Percentiles rank a stretch among this genome's conserved stretches.
These are phyloP conservation scores for Penicillium chermesinum DNA, from an alignment of 495 filamentous ascomycete genomes.

Conservation along the genomic window DNA sequence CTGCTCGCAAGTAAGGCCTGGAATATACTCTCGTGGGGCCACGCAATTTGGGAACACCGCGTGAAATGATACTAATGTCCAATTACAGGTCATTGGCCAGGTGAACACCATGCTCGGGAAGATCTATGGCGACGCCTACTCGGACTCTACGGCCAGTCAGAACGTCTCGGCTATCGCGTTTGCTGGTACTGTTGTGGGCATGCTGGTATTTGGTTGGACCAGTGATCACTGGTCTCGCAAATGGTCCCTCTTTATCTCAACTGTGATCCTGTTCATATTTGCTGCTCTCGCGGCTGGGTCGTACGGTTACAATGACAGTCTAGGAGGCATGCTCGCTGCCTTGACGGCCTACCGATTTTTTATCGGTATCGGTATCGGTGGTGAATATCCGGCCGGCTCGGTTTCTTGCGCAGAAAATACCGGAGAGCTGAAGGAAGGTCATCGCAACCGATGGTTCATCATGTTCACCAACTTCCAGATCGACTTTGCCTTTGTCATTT, in stretches of 20 bases:
- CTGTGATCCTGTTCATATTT: slow-evolving; percentile 77
- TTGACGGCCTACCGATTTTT: slow-evolving; percentile 85
- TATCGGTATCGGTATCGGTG: slow-evolving; percentile 58
- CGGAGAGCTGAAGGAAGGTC: slow-evolving; percentile 73
- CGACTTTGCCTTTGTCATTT: slow-evolving; percentile 71
- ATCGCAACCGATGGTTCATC: slow-evolving; percentile 85
- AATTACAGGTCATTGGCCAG: slow-evolving; percentile 67
- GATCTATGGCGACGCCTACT: slow-evolving; percentile 63
- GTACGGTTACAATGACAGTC: slow-evolving; percentile 60
- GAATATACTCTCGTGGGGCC: too few relatives aligned
- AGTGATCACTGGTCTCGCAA: slow-evolving; percentile 81
- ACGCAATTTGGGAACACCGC: too few relatives aligned
- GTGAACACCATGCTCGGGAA: slow-evolving; percentile 64
- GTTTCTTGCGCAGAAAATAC: slow-evolving; percentile 81
- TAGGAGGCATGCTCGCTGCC: slow-evolving; percentile 69
- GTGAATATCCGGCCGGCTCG: slow-evolving; percentile 87
- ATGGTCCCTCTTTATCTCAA: slow-evolving; percentile 74
- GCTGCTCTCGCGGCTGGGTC: slow-evolving; percentile 72
- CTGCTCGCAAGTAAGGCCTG: too few relatives aligned
- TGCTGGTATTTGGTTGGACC: slow-evolving; percentile 75
- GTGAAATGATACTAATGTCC: neutral
- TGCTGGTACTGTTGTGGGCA: slow-evolving; percentile 81
- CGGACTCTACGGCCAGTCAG: slow-evolving; percentile 56
- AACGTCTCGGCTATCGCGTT: slow-evolving; percentile 80
- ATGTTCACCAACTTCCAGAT: slow-evolving; percentile 90